Evolutionary conservation across 805 yeast species (phyloP).

Genomic region (Hanseniaspora meyeri): DNA sequence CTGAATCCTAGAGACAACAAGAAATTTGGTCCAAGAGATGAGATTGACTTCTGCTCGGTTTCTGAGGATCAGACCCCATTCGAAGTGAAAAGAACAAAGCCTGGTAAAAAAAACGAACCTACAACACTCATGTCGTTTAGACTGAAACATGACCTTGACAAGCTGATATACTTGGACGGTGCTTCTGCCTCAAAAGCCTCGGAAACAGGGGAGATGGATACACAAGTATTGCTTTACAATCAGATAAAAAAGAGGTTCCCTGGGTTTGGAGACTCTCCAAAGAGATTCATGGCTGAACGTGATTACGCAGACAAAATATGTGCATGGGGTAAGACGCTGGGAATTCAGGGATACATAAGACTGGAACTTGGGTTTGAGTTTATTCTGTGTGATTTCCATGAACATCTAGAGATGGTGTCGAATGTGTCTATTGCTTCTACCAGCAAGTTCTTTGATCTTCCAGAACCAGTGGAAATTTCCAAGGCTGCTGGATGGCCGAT

Average conservation of each 20-base stretch:
- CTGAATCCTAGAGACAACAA: constrained; percentile 14
- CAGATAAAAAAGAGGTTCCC: constrained; percentile 14
- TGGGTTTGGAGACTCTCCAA: constrained; percentile 3
- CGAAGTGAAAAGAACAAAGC: not conserved
- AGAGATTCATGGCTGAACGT: constrained; percentile 30
- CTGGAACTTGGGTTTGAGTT: constrained; percentile 52
- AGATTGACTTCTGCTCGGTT: constrained; percentile 12
- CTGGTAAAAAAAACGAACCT: constrained; percentile 12
- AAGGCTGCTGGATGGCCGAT: constrained; percentile 26
- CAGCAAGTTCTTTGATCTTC: constrained; percentile 31
- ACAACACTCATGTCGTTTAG: constrained; percentile 35
- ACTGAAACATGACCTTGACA: constrained; percentile 36
- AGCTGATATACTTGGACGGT: constrained; percentile 46
- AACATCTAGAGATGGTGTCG: constrained; percentile 36
- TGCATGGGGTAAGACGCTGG: constrained; percentile 40
- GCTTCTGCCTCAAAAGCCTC: constrained; percentile 52
- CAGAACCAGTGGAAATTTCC: constrained; percentile 23
- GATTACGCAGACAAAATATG: constrained; percentile 41
- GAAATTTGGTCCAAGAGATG: constrained; percentile 15
- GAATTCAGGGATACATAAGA: constrained; percentile 47
- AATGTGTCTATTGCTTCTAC: constrained; percentile 32
- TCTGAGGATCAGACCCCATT: not conserved
- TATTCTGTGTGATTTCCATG: constrained; percentile 45
- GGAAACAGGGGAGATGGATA: constrained; percentile 49
- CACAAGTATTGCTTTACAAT: constrained; percentile 35